These are phyloP conservation scores for Sechiopsis laciniata DNA, from an alignment of 306 rosid species.

Conservation along the genomic window DNA sequence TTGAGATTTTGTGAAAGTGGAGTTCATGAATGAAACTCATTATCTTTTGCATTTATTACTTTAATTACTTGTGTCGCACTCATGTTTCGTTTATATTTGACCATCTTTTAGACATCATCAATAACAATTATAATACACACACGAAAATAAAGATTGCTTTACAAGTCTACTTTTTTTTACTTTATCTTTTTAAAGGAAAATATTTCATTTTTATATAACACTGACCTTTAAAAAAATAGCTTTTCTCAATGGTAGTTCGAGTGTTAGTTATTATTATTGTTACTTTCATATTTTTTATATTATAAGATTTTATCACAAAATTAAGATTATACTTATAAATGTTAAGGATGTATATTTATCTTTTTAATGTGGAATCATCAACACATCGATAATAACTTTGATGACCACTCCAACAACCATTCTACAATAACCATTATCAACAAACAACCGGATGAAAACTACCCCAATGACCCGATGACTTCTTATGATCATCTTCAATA, in stretches of 20 bases:
- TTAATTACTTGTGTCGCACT: slow-evolving; percentile 10
- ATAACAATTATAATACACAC: slow-evolving; percentile 4
- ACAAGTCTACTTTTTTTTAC: neutral
- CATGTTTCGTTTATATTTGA: slow-evolving; percentile 3
- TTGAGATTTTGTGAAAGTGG: neutral
- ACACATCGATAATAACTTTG: no score
- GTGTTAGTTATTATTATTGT: neutral
- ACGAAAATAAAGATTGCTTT: neutral
- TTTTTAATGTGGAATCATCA: no score
- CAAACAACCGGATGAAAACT: no score
- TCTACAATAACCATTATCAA: no score
- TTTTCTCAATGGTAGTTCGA: neutral
- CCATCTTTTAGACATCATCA: neutral
- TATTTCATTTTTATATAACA: neutral
- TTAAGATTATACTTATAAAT: no score
- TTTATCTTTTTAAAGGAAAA: neutral
- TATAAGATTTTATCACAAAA: no score
- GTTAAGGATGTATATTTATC: no score
- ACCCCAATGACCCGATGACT: no score
- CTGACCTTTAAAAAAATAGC: no score
- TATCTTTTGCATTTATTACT: slow-evolving; percentile 7
- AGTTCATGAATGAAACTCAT: slow-evolving; percentile 12
- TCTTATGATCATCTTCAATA: no score
- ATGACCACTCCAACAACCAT: no score
- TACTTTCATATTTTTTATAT: no score